Evolutionary conservation across 805 yeast genomes (phyloP), one percentile per base, ranked within the genome.

Genomic region (Candida dendrica): DNA sequence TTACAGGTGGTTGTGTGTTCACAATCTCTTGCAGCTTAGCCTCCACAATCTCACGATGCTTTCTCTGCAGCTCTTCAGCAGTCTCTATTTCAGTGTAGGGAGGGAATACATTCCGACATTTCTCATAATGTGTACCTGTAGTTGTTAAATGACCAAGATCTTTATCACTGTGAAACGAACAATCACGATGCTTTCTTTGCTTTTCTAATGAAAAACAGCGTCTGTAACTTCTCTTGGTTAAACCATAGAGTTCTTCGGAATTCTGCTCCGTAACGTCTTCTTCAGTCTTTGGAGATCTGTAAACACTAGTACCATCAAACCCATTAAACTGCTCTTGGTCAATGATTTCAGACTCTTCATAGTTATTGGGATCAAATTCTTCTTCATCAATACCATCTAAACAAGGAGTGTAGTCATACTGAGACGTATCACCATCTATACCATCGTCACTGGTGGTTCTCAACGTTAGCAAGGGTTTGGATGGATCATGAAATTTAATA

Each of bases 391-490:
- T 42, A 10, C 43, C 44, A 24, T 34, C 36, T 20, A 24, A 24
- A 24, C 10, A 10, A 8, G 27, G 27, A 24, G 43, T 45, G 26
- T 36, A 40, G 4, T 36, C 42, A 6, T 41, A 31, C 17, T 11
- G 6, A 31, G 9, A 6, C 16, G 15, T 16, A 10, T 19, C 20
- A 14, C 26, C 33, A 7, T 34, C 41, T 13, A 33, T 45, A 17
- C 27, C 33, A 38, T 63, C 68, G 17, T 55, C 51, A 13, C 68
- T 66, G 36, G 51, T 52, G 0, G 69, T 60, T 42, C 77, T 52
- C 47, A 71, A 61, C 4, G 74, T 59, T 29, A 65, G 39, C 24
- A 71, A 54, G 13, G 53, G 59, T 41, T 58, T 61, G 43, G 65
- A 53, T 16, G 57, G 50, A 40, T 64, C 58, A 44, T 58, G 62